Percentiles rank a stretch among this genome's conserved stretches.
phyloP scores from a whole-genome alignment of 2,329 filamentous ascomycete species.

The Sarocladiaceae sp. region DNA sequence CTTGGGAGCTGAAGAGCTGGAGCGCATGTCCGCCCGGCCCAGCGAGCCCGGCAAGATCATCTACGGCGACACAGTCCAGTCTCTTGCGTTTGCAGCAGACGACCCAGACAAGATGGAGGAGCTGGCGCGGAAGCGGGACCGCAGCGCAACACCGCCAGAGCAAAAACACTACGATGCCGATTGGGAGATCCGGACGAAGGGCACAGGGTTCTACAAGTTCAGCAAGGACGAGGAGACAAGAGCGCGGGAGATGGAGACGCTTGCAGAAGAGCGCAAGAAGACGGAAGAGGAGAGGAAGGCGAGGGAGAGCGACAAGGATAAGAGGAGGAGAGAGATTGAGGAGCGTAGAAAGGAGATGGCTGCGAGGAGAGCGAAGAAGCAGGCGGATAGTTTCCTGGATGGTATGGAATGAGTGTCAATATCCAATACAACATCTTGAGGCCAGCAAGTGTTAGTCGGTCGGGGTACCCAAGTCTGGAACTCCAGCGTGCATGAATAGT shows the following conservation, averaged over 20 bases:
- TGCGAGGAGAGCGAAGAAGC: conserved; percentile 56
- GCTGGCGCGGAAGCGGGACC: conserved; percentile 73
- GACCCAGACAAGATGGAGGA: conserved; percentile 70
- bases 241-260: conserved; percentile 66
- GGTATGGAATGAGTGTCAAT: conserved; percentile 33
- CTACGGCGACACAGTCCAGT: conserved; percentile 80
- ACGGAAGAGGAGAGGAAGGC: conserved; percentile 61
- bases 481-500: no score
- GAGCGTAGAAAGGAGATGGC: conserved; percentile 58
- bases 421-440: background rate
- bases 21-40: conserved; percentile 65
- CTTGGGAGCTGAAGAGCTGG: conserved; percentile 56
- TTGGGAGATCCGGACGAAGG: conserved; percentile 79
- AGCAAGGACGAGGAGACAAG: conserved; percentile 67
- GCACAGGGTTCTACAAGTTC: conserved; percentile 90
- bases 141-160: conserved; percentile 73
- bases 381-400: conserved; percentile 70
- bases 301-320: conserved; percentile 52
- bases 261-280: conserved; percentile 62
- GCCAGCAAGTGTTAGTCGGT: background rate
- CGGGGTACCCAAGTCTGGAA: background rate
- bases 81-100: conserved; percentile 75
- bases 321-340: conserved; percentile 60
- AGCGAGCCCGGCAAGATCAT: conserved; percentile 68
- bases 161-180: conserved; percentile 82